Evolutionary conservation across 2,329 filamentous ascomycete species (phyloP), one percentile per base, ranked within the genome.

Genomic region (Botrytis paeoniae): DNA sequence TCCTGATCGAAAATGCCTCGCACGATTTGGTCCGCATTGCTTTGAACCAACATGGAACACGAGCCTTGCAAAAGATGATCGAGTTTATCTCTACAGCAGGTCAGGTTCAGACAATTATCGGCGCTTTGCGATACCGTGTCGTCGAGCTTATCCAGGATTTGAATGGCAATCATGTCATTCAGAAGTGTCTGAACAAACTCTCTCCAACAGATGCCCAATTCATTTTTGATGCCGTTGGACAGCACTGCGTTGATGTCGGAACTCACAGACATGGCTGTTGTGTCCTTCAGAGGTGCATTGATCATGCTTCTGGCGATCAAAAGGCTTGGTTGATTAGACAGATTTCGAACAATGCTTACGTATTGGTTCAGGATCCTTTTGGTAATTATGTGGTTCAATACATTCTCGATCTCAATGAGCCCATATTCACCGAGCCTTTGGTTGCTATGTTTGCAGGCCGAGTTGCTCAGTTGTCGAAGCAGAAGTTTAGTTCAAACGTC

Each of bases 301-400:
- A 99, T 79, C 96, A 99, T 82, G 95, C 96, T 48, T 93, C 94
- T 69, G 94, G 94, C 74, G 86, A 91, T 54, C 96, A 99, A 84
- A 97, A 97, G 85, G 87, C 91, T 74, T 92, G 93, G 84, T 87
- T 99, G 75, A 94, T 99, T 76, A 86, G 88, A 74, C 89, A 93
- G 80, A 98, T 99, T 82, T 98, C 95, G 1, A 87, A 91, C 71
- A 92, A 97, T 81, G 94, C 95, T n/a, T 92, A 93, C 77, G 86
- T 91, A 54, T 89, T 99, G 18, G 94, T 99, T 32, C 94, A 98
- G 82, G 96, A 99, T 82, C 95, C 96, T 0, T 99, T 98, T 78
- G 96, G 96, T 80, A 99, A 99, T 83, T 99, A 99, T 77, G 96
- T 99, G 69, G 93, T 99, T 69, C 96, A 99, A 84, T 99, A 99